Conservation (phyloP, 2,329 filamentous ascomycete species). For the Diaporthe australafricana region DNA sequence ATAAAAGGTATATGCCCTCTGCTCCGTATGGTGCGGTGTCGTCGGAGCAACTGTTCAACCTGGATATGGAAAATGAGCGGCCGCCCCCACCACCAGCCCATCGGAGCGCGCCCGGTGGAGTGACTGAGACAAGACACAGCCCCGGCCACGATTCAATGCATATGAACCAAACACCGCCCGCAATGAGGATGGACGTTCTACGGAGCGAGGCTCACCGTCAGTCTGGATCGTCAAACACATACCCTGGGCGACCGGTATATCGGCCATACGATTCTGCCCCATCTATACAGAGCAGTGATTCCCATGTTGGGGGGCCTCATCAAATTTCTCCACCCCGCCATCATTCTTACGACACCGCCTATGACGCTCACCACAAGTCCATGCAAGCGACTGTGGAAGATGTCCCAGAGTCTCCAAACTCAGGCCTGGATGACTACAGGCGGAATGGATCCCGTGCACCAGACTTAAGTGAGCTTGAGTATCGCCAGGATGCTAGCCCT, state of each 20-base stretch:
- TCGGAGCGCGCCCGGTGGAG: slow-evolving; percentile 51
- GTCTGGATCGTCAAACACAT: slow-evolving; percentile 56
- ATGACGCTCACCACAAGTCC: slow-evolving; percentile 59
- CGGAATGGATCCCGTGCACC: slow-evolving; percentile 43
- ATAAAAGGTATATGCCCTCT: slow-evolving; percentile 39
- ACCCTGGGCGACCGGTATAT: slow-evolving; percentile 66
- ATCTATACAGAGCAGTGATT: slow-evolving; percentile 44
- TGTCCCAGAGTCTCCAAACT: slow-evolving; percentile 64
- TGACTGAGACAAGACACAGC: slow-evolving; percentile 30
- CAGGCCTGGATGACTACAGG: slow-evolving; percentile 42
- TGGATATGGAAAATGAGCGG: slow-evolving; percentile 53
- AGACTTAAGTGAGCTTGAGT: slow-evolving; percentile 48
- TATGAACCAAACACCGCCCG: slow-evolving; percentile 49
- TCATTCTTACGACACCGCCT: slow-evolving; percentile 62
- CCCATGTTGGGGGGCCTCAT: slow-evolving; percentile 47
- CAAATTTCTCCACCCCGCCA: slow-evolving; percentile 56
- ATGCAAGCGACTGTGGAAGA: slow-evolving; percentile 75
- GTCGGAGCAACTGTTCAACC: slow-evolving; percentile 45
- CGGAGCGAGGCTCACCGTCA: slow-evolving; percentile 68
- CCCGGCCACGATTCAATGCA: slow-evolving; percentile 17
- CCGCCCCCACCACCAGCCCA: slow-evolving; percentile 70
- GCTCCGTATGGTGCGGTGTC: slow-evolving; percentile 48
- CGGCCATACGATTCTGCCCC: slow-evolving; percentile 62
- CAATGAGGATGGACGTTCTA: slow-evolving; percentile 70
- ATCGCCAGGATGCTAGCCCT: slow-evolving; percentile 54